Evolutionary conservation across 192 early-diverging fungal species (phyloP).

Genomic region (Phycomyces blakesleeanus): DNA sequence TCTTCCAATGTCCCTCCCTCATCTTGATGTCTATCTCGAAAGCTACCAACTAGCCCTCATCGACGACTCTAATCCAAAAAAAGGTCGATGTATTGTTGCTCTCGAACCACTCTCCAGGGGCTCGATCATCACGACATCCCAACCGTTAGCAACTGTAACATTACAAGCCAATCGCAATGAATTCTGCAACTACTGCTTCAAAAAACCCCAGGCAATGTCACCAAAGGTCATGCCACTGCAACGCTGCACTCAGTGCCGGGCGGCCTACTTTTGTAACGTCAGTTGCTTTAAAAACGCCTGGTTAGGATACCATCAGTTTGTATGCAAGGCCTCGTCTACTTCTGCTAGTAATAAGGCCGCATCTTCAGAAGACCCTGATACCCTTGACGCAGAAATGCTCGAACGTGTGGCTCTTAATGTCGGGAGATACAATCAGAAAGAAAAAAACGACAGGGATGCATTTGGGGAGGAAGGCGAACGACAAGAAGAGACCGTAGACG

Average conservation of each 20-base stretch:
- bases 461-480: background rate
- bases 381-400: constrained; percentile 43
- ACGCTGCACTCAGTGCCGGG: constrained; percentile 28
- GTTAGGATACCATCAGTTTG: constrained; percentile 34
- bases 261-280: constrained; percentile 29
- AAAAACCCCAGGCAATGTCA: constrained; percentile 2
- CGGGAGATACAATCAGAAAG: constrained; percentile 19
- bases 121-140: constrained; percentile 36
- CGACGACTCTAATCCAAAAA: constrained; percentile 4
- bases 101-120: constrained; percentile 27
- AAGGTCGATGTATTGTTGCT: constrained; percentile 28
- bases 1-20: background rate
- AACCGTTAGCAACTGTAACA: constrained; percentile 23
- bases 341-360: no score
- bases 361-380: constrained; percentile 9
- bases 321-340: constrained; percentile 32
- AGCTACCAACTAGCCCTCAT: constrained; percentile 4
- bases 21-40: constrained; percentile 15
- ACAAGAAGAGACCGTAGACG: constrained; percentile 20
- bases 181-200: constrained; percentile 31
- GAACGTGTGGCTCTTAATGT: constrained; percentile 41
- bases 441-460: background rate
- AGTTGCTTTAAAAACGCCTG: constrained; percentile 35
- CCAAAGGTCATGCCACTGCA: constrained; percentile 22
- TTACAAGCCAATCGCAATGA: constrained; percentile 19